These are phyloP conservation scores for Garcia nutans DNA, from an alignment of 345 rosid genomes.

Conservation along the genomic window DNA sequence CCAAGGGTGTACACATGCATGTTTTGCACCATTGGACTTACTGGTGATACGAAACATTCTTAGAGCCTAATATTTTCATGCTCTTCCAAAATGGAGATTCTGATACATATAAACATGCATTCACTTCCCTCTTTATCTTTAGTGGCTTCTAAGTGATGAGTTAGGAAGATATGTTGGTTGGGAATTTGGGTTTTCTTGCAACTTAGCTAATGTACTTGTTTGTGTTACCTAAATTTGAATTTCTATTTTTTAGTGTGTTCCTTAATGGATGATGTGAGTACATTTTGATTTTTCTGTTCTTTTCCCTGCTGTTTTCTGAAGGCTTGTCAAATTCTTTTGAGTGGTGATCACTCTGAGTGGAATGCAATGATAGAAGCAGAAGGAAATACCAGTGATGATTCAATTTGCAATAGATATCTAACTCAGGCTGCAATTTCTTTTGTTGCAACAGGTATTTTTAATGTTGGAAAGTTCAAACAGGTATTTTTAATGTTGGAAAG, in stretches of 20 bases:
- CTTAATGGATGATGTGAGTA: neutral
- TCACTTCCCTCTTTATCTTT: neutral
- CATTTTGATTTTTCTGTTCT: constrained; percentile 13
- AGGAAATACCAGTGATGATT: constrained; percentile 42
- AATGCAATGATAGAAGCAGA: constrained; percentile 51
- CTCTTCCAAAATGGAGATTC: neutral
- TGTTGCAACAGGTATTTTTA: constrained; percentile 48
- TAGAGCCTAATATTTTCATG: neutral
- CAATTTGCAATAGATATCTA: constrained; percentile 55
- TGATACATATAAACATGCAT: neutral
- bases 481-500: constrained; percentile 31
- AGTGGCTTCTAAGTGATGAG: neutral
- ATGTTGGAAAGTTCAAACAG: constrained; percentile 25
- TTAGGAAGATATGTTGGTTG: neutral
- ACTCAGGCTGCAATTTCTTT: constrained; percentile 54
- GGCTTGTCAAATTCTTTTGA: constrained; percentile 70
- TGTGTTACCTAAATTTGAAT: neutral
- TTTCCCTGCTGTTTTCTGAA: constrained; percentile 20
- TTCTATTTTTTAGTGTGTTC: neutral
- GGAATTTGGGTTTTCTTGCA: neutral
- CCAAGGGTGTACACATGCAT: neutral
- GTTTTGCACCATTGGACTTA: neutral
- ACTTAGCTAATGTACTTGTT: neutral
- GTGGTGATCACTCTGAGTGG: constrained; percentile 49
- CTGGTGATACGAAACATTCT: neutral